Evolutionary conservation across 2,329 filamentous ascomycete genomes (phyloP), one percentile per base, ranked within the genome.

Genomic region (Tolypocladium paradoxum): DNA sequence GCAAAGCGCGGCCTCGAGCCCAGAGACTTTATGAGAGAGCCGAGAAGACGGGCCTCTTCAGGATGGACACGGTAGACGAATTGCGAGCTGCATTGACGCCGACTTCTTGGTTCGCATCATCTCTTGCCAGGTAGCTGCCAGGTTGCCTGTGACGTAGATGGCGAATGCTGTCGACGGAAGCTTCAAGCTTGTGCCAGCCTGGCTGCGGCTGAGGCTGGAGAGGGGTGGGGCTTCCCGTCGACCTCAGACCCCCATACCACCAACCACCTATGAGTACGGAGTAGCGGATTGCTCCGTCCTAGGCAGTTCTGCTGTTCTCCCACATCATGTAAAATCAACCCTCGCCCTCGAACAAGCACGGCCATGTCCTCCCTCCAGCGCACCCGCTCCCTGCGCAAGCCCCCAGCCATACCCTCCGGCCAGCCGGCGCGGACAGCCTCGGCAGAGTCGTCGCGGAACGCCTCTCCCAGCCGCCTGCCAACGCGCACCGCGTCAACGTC

Each of bases 401-500:
- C 22, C 51, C 56, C 43, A 55, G 53, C 47, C 27, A 57, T 38
- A 27, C 51, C 46, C 46, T 50, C 53, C 7, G 18, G n/a, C 8
- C 46, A 38, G 33, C 55, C 33, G 34, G 58, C 18, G 6, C 33
- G 59, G 8, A 48, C 49, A 49, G 33, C 48, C 58, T 29, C 50
- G 60, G 53, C 48, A 6, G 18, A 45, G 56, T 51, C 56, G 64
- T 65, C 62, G 29, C 68, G 72, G 53, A 72, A 64, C 58, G 61
- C 58, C 20, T 79, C 77, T 11, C 76, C 77, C 2, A 80, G 73
- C 60, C 72, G 76, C 38, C 66, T 80, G 34, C 58, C 62, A 49
- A 63, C 67, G 27, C 64, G 70, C 40, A 65, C 65, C 22, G 59
- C 65, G 38, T 68, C 66, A n/a, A 54, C 61, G 4, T 59, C 55